phyloP scores from a whole-genome alignment of 2,329 filamentous ascomycete genomes.

The Dryadomyces quercivorus region DNA sequence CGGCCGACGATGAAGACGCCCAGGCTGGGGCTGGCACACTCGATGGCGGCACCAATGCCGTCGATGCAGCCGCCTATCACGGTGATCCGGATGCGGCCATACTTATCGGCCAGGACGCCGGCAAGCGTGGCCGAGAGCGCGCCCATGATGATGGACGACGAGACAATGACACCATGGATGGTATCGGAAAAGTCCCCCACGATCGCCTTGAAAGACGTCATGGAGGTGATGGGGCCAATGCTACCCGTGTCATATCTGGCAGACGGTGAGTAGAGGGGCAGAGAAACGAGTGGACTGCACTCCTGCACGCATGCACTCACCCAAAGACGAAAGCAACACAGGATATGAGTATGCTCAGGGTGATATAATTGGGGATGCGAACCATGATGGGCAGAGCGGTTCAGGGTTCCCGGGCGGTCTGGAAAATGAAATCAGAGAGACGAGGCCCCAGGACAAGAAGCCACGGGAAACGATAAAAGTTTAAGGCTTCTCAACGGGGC shows the following conservation, averaged over 20 bases:
- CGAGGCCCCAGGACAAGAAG: too few species aligned
- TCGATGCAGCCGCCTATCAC: slow-evolving; percentile 40
- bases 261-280: not conserved
- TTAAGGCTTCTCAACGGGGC: too few species aligned
- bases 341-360: too few species aligned
- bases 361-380: too few species aligned
- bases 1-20: slow-evolving; percentile 43
- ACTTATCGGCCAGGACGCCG: slow-evolving; percentile 38
- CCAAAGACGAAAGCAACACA: too few species aligned
- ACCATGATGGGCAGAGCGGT: too few species aligned
- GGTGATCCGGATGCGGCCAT: slow-evolving; percentile 41
- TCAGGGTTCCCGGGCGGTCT: too few species aligned
- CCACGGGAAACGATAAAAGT: too few species aligned
- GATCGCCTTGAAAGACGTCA: slow-evolving; percentile 35
- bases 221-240: slow-evolving; percentile 47
- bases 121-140: slow-evolving; percentile 47
- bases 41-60: slow-evolving; percentile 34
- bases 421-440: too few species aligned
- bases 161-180: slow-evolving; percentile 47
- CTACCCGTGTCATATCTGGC: slow-evolving; percentile 29
- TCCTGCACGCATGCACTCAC: too few species aligned
- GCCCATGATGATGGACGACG: slow-evolving; percentile 45
- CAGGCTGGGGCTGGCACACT: slow-evolving; percentile 23
- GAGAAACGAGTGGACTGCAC: not conserved
- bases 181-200: slow-evolving; percentile 42